Conservation (phyloP, 2,329 filamentous ascomycete genomes). For the Lachnellula arida region DNA sequence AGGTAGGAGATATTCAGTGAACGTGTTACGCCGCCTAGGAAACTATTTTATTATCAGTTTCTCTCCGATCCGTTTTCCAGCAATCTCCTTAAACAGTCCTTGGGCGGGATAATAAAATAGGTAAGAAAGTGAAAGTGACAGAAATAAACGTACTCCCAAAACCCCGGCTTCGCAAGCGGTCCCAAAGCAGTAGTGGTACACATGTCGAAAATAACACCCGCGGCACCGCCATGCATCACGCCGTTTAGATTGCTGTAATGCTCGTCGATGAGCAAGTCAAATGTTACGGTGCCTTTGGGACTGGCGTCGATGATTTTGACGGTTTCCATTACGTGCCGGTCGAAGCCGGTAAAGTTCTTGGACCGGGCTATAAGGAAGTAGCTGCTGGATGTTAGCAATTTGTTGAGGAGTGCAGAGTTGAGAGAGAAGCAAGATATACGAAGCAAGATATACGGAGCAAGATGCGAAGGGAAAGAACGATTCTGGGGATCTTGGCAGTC, state of each 20-base stretch:
- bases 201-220: conserved; percentile 51
- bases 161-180: conserved; percentile 42
- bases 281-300: conserved; percentile 34
- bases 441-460: background rate
- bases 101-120: background rate
- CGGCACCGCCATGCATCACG: conserved; percentile 50
- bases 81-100: background rate
- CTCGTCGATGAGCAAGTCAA: conserved; percentile 39
- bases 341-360: conserved; percentile 19
- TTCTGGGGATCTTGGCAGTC: background rate
- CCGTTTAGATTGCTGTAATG: conserved; percentile 43
- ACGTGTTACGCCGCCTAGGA: conserved; percentile 47
- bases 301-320: conserved; percentile 30
- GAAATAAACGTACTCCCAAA: conserved; percentile 39
- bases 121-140: background rate
- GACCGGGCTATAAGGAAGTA: conserved; percentile 21
- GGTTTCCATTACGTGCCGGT: conserved; percentile 23
- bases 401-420: background rate
- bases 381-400: conserved; percentile 8
- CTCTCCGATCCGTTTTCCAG: background rate
- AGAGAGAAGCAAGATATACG: too few relatives aligned
- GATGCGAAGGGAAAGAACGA: background rate
- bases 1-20: conserved; percentile 48
- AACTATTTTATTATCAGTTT: conserved; percentile 24
- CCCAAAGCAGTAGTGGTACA: conserved; percentile 46